Conservation (phyloP, 1,284 basidiomycete genomes). For the Amylostereum chailletii region DNA sequence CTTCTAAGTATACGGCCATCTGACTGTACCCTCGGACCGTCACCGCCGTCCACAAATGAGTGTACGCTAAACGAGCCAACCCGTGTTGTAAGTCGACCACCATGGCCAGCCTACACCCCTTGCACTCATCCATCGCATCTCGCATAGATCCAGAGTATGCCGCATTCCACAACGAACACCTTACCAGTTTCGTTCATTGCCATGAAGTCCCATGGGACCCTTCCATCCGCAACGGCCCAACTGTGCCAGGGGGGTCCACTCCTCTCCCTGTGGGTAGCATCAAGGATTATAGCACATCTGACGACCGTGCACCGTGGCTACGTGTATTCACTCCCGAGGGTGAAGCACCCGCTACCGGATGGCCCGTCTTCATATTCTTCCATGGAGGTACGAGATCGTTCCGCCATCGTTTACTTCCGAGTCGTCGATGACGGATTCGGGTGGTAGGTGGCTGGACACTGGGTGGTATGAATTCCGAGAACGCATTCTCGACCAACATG, state of each 20-base stretch:
- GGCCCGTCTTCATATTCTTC: constrained; percentile 55
- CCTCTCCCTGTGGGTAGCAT: constrained; percentile 45
- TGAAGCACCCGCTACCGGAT: constrained; percentile 36
- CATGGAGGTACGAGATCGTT: constrained; percentile 39
- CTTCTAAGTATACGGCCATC: too few relatives aligned
- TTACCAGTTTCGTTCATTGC: constrained; percentile 34
- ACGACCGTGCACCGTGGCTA: constrained; percentile 27
- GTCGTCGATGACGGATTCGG: neutral
- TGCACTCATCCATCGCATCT: constrained; percentile 48
- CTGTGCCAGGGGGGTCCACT: constrained; percentile 46
- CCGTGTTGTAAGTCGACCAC: neutral
- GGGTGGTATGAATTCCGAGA: constrained; percentile 50
- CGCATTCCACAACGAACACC: constrained; percentile 45
- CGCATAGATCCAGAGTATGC: constrained; percentile 57
- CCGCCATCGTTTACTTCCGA: too few relatives aligned
- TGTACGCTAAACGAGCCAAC: too few relatives aligned
- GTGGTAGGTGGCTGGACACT: constrained; percentile 60
- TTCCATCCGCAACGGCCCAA: constrained; percentile 39
- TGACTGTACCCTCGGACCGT: too few relatives aligned
- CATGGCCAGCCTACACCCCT: constrained; percentile 32
- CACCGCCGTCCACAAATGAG: too few relatives aligned
- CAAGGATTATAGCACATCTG: constrained; percentile 37
- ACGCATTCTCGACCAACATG: constrained; percentile 49
- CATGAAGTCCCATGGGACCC: constrained; percentile 56
- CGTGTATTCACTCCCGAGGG: constrained; percentile 54